Evolutionary conservation across 1,284 basidiomycete species (phyloP), one percentile per base, ranked within the genome.

Genomic region (Earliella scabrosa): DNA sequence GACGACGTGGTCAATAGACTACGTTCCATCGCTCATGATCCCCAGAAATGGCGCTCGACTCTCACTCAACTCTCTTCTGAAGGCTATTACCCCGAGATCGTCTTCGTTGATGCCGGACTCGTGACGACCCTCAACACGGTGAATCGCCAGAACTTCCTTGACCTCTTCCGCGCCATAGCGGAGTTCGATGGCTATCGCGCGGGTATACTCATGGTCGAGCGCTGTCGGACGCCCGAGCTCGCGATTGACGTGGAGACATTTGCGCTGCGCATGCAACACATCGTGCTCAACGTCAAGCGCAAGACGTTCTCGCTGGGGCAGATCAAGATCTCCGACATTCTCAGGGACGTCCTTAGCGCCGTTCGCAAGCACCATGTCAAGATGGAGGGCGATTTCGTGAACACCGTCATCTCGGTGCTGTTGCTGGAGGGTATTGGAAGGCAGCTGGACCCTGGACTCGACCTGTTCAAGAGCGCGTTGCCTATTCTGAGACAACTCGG

Each of bases 341-440:
- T 98, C 38, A 90, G 85, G 6, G 90, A 97, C 63, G 96, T 98
- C 8, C 77, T 99, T 41, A 85, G 78, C 64, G 87, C 90, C n/a
- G 95, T 99, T 1, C 77, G 95, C 48, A 82, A 86, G 62, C 96
- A 98, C 72, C 97, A 98, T 70, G 97, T 99, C 64, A 98, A 96
- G 81, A 92, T 99, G 87, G 97, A 99, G 75, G 94, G 90, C 13
- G 97, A 99, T 72, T 99, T 99, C 70, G 88, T 99, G 67, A 98
- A 99, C 71, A 99, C 97, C 0, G 95, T 99, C 48, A 92, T 99
- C 59, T 93, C 92, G 9, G 95, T 98, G 54, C 74, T 99, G 55
- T 71, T 99, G 50, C 77, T 99, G 43, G 97, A 99, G 74, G 97
- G 97, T 0, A 98, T 99, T 63, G 97, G 97, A 16, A 76, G 97